Evolutionary conservation across 805 yeast species (phyloP), one percentile per base, ranked within the genome.

Genomic region (Candida lessepsii): DNA sequence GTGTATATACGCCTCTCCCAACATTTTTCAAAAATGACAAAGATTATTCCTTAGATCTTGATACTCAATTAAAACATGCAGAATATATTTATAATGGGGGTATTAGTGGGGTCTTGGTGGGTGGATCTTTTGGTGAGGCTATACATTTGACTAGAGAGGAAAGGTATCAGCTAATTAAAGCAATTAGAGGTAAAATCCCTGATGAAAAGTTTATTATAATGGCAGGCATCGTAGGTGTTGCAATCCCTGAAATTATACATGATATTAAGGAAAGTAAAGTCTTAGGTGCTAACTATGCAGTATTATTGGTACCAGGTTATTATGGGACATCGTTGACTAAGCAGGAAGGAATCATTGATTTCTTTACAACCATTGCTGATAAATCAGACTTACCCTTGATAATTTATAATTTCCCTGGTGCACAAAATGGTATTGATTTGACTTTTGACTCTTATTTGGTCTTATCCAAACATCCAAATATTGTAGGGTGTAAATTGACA

Each of bases 121-220:
- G 73, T 50, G 81, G 81, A 5, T 73, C 80, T 24, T 76, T 78
- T 13, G 82, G 81, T 29, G 81, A 76, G 50, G 70, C 72, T 41
- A 71, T 73, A 18, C 79, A 75, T 48, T 54, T 75, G 45, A 61
- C 78, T 6, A 58, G 65, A 37, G 50, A 53, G 29, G 82, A 76
- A 56, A 60, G 81, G 42, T 52, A 52, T 18, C 39, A 53, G 5
- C 49, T 67, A 10, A 55, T 70, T 14, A 43, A 52, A 18, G 40
- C 54, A 7, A 47, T 73, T 26, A 69, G 57, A 30, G 57, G 54
- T 3, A 63, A 52, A 5, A 57, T 75, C 5, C 66, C 68, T 14
- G 63, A 59, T 27, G 16, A 29, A n/a, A 36, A 23, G 9, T 67
- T 65, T 52, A 58, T 69, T 10, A 52, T 77, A 28, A 47, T 73